Evolutionary conservation across 805 yeast species (phyloP).

Genomic region (Saccharomycopsis microspora): DNA sequence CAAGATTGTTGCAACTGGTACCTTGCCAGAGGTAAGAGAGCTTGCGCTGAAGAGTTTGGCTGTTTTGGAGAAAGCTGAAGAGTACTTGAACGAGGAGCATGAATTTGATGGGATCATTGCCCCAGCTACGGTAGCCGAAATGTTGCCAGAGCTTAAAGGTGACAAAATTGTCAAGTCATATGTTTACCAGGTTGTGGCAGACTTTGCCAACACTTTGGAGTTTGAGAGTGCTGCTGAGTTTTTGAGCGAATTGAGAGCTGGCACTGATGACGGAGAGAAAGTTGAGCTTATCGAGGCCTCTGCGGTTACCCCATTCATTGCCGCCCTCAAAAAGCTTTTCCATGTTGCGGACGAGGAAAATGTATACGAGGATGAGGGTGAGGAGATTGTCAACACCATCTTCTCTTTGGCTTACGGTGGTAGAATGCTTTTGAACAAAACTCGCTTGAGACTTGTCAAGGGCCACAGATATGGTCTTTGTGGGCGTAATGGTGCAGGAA

Average conservation of each 20-base stretch:
- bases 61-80: slow-evolving; percentile 75
- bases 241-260: slow-evolving; percentile 20
- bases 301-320: slow-evolving; percentile 31
- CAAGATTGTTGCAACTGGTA: slow-evolving; percentile 80
- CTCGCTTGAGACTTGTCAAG: slow-evolving; percentile 74
- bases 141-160: slow-evolving; percentile 20
- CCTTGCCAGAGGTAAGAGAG: slow-evolving; percentile 93
- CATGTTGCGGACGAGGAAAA: slow-evolving; percentile 41
- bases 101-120: slow-evolving; percentile 68
- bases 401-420: slow-evolving; percentile 97
- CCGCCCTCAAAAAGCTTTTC: slow-evolving; percentile 41
- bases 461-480: slow-evolving; percentile 97
- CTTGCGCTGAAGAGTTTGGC: slow-evolving; percentile 77
- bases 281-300: slow-evolving; percentile 26
- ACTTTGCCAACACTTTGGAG: slow-evolving; percentile 63
- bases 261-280: slow-evolving; percentile 13
- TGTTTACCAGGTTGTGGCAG: slow-evolving; percentile 39
- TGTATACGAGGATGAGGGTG: slow-evolving; percentile 64
- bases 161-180: slow-evolving; percentile 35
- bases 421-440: slow-evolving; percentile 90
- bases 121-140: slow-evolving; percentile 39
- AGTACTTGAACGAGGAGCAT: slow-evolving; percentile 39
- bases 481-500: slow-evolving; percentile 99
- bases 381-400: slow-evolving; percentile 87
- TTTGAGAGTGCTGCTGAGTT: slow-evolving; percentile 53